Percentiles rank a stretch among this genome's conserved stretches.
These are phyloP conservation scores for Puccinia coronata DNA, from an alignment of 1,284 basidiomycete species.

Conservation along the genomic window DNA sequence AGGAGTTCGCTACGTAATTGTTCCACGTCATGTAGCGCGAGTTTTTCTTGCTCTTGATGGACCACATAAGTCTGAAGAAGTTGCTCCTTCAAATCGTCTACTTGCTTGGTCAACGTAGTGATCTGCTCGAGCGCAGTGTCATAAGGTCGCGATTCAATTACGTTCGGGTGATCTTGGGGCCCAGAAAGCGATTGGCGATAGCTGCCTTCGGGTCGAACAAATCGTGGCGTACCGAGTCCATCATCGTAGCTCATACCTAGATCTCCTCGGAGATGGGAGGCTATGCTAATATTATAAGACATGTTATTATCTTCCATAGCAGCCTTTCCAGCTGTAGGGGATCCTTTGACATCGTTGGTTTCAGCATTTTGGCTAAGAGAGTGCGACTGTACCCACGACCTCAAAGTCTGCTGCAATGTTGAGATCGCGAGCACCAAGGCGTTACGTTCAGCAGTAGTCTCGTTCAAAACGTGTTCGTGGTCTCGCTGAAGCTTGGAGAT, in stretches of 20 bases:
- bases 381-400: not conserved
- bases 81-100: constrained; percentile 19
- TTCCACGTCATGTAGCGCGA: not conserved
- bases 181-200: no score
- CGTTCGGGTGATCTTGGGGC: not conserved
- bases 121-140: constrained; percentile 2
- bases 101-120: constrained; percentile 3
- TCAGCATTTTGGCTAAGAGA: not conserved
- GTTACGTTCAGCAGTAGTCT: constrained; percentile 22
- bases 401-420: not conserved
- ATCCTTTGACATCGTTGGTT: not conserved
- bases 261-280: constrained; percentile 17
- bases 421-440: constrained; percentile 6
- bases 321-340: not conserved
- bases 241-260: not conserved
- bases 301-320: not conserved
- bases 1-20: not conserved
- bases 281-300: not conserved
- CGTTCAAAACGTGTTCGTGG: not conserved
- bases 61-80: constrained; percentile 7
- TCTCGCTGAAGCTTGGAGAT: not conserved
- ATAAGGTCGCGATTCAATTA: not conserved
- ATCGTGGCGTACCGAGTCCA: no score
- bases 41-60: constrained; percentile 20
- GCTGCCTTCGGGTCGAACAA: not conserved